Conservation (phyloP, 1,139 yeast genomes). For the Groenewaldozyma auringiensis region DNA sequence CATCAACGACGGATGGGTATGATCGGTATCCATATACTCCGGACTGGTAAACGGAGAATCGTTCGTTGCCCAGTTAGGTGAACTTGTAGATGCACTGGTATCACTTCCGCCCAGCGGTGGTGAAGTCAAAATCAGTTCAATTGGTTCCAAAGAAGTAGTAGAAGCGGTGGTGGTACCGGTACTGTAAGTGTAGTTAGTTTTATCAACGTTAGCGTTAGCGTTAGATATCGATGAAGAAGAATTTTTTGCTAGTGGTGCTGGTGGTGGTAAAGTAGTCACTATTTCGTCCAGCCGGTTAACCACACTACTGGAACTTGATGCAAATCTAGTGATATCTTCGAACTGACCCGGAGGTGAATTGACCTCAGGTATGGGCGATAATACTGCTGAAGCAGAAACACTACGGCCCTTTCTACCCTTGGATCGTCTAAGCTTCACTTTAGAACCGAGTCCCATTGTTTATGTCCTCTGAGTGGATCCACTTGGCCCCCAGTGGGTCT, state of each 20-base stretch:
- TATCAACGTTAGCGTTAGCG: not conserved
- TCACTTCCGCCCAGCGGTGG: constrained; percentile 4
- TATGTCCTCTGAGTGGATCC: too few relatives aligned
- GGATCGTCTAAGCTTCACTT: not conserved
- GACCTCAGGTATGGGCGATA: constrained; percentile 9
- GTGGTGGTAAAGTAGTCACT: not conserved
- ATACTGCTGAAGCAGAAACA: not conserved
- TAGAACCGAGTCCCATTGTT: not conserved
- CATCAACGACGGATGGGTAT: not conserved
- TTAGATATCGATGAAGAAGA: too few relatives aligned
- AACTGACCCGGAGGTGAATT: constrained; percentile 3
- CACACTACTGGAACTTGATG: not conserved
- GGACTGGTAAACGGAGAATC: not conserved
- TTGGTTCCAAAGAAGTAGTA: not conserved
- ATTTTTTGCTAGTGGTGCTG: too few relatives aligned
- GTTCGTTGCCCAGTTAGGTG: not conserved
- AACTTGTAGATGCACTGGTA: constrained; percentile 1
- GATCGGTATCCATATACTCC: not conserved
- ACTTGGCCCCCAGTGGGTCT: too few relatives aligned
- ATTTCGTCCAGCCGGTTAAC: not conserved
- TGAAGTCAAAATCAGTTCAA: not conserved
- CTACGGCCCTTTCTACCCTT: not conserved
- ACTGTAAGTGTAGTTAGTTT: too few relatives aligned
- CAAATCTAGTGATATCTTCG: not conserved
- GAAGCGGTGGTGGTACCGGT: not conserved